phyloP scores from a whole-genome alignment of 352 stramenopile species.

The Pythium biforme region DNA sequence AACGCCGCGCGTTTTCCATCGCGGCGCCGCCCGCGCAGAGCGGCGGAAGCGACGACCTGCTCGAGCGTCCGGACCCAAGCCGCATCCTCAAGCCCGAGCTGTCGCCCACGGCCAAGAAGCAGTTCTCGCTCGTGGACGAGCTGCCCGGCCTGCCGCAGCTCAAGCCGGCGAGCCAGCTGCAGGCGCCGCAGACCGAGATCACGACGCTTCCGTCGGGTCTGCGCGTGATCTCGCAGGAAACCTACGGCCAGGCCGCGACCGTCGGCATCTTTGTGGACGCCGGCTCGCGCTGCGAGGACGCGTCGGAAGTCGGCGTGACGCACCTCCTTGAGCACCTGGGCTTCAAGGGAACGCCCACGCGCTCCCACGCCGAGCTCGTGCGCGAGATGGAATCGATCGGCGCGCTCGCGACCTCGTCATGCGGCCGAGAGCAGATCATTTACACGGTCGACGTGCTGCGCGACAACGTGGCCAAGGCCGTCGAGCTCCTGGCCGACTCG shows the following conservation, averaged over 20 bases:
- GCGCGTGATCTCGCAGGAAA: slow-evolving; percentile 96
- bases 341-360: slow-evolving; percentile 92
- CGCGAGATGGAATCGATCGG: slow-evolving; percentile 93
- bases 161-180: slow-evolving; percentile 80
- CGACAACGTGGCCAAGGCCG: slow-evolving; percentile 90
- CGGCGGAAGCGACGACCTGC: background rate
- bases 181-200: slow-evolving; percentile 89
- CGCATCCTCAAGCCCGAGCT: slow-evolving; percentile 59
- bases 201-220: slow-evolving; percentile 93
- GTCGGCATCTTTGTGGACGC: slow-evolving; percentile 94
- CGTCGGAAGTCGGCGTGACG: slow-evolving; percentile 82
- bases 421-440: slow-evolving; percentile 94
- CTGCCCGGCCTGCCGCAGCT: slow-evolving; percentile 71
- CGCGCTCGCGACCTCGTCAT: slow-evolving; percentile 89
- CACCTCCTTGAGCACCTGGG: slow-evolving; percentile 95
- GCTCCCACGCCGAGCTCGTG: slow-evolving; percentile 83
- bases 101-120: slow-evolving; percentile 34
- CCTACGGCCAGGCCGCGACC: slow-evolving; percentile 93
- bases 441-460: slow-evolving; percentile 96
- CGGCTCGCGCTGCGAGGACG: slow-evolving; percentile 83
- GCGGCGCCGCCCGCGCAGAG: slow-evolving; percentile 20
- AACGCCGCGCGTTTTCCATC: slow-evolving; percentile 43
- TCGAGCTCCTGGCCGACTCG: slow-evolving; percentile 90
- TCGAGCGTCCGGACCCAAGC: slow-evolving; percentile 33
- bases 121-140: slow-evolving; percentile 60